Evolutionary conservation across 2,329 filamentous ascomycete species (phyloP).

Genomic region (Botrytis tulipae): DNA sequence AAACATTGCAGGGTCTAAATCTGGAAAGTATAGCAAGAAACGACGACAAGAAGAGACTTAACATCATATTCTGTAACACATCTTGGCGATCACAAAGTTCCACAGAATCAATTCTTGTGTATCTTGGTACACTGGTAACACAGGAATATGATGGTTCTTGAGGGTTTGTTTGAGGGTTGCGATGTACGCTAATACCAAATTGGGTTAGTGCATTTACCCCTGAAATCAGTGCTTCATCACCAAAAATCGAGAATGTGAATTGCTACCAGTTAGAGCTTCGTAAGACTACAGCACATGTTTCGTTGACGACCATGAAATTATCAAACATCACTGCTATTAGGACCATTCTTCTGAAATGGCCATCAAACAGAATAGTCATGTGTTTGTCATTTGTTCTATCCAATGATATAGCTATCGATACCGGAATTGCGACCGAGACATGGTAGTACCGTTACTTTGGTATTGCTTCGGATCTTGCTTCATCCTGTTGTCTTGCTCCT

Average conservation of each 20-base stretch:
- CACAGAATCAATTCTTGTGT: not conserved
- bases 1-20: not conserved
- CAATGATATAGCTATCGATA: not conserved
- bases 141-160: not conserved
- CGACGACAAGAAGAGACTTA: not conserved
- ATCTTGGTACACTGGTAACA: not conserved
- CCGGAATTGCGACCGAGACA: not conserved
- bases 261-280: not conserved
- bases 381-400: not conserved
- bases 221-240: not conserved
- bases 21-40: not conserved
- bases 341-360: not conserved
- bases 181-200: not conserved
- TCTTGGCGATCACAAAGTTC: not conserved
- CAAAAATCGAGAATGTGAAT: not conserved
- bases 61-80: not conserved
- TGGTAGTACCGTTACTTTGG: not conserved
- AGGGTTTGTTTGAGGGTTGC: not conserved
- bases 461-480: not conserved
- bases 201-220: not conserved
- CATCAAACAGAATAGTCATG: not conserved
- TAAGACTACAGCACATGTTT: not conserved
- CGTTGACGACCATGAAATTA: not conserved
- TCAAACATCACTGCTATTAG: too few relatives aligned
- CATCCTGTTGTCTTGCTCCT: rapidly evolving